Evolutionary conservation across 441 rosid species (phyloP).

Genomic region (Metrosideros polymorpha): DNA sequence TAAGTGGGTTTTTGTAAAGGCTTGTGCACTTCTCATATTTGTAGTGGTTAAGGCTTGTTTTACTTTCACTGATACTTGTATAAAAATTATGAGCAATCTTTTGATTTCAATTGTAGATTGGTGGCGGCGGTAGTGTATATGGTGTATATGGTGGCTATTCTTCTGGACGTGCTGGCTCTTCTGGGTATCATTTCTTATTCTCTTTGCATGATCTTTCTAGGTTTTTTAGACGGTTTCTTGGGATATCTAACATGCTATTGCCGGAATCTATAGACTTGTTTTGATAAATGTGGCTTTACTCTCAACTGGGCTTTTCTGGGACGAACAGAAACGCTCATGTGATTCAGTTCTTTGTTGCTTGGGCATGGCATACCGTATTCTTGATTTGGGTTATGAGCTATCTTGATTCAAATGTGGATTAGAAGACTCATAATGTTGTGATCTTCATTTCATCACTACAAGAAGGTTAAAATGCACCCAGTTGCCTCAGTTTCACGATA

Average conservation of each 20-base stretch:
- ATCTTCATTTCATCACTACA: background rate
- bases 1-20: background rate
- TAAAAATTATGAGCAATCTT: background rate
- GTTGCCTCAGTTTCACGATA: background rate
- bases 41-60: background rate
- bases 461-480: background rate
- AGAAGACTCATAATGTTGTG: background rate
- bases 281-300: background rate
- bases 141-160: constrained; percentile 87
- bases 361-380: background rate
- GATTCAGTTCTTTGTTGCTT: background rate
- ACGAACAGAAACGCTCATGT: background rate
- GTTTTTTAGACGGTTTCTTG: background rate
- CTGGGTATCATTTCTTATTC: constrained; percentile 52
- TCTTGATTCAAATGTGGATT: background rate
- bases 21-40: background rate
- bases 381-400: background rate
- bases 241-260: background rate
- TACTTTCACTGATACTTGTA: background rate
- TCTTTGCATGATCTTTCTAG: background rate
- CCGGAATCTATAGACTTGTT: background rate
- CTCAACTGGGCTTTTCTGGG: background rate
- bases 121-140: constrained; percentile 63
- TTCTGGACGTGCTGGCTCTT: constrained; percentile 59
- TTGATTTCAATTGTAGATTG: background rate